Percentiles rank a stretch among this genome's conserved stretches.
phyloP scores from a whole-genome alignment of 352 stramenopile genomes.

The Blastocystis sp. region DNA sequence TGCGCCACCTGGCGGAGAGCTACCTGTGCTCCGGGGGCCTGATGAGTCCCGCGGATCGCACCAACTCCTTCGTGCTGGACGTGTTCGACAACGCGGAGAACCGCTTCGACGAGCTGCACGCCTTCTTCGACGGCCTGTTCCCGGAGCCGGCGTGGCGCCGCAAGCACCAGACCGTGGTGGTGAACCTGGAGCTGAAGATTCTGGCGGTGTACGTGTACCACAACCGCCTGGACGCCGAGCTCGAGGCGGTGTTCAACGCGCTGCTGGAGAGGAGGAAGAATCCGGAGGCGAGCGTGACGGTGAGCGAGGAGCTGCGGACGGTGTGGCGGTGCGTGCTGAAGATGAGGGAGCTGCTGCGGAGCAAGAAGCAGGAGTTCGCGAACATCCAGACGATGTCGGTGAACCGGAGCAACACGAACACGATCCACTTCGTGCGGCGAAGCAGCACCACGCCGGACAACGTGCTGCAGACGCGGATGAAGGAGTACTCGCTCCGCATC shows the following conservation, averaged over 20 bases:
- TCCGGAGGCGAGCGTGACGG: neutral
- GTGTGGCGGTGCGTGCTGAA: constrained; percentile 41
- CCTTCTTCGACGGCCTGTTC: neutral
- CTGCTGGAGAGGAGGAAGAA: constrained; percentile 8
- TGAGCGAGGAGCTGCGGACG: constrained; percentile 8
- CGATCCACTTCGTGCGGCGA: constrained; percentile 47
- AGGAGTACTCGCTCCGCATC: constrained; percentile 55
- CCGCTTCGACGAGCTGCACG: neutral
- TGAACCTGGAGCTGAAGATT: constrained; percentile 40
- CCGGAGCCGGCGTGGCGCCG: constrained; percentile 37
- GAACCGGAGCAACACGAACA: neutral
- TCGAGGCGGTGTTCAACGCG: neutral
- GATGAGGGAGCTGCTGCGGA: constrained; percentile 17
- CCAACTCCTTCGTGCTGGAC: constrained; percentile 9
- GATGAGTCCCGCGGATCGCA: neutral
- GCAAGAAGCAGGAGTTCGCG: constrained; percentile 58
- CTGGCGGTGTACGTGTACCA: constrained; percentile 44
- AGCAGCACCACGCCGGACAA: neutral
- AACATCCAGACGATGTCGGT: constrained; percentile 17
- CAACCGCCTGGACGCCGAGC: neutral
- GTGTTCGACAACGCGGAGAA: constrained; percentile 42
- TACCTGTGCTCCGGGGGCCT: constrained; percentile 40
- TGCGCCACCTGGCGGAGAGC: constrained; percentile 19
- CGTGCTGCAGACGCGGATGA: constrained; percentile 3
- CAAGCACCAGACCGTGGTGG: constrained; percentile 22